Percentiles rank a stretch among this genome's conserved stretches.
Conservation (phyloP, 73 alveolate genomes). For the Paramecium octaurelia region DNA sequence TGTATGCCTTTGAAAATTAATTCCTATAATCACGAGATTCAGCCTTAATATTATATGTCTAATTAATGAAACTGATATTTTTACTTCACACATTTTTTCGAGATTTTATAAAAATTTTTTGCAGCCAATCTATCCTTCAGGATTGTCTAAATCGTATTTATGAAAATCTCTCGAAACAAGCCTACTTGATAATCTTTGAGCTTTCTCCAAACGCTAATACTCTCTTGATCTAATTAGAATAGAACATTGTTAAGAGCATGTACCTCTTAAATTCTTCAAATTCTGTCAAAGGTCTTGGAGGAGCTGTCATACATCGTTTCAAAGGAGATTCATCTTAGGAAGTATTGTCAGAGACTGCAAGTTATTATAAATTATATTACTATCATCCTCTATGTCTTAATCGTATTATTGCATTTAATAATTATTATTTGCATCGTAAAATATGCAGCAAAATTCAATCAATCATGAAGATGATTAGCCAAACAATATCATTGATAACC, state of each 20-base stretch:
- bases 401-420: neutral
- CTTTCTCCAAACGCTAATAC: conserved; percentile 78
- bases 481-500: neutral
- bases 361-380: neutral
- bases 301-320: conserved; percentile 82
- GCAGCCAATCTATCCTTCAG: conserved; percentile 88
- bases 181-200: conserved; percentile 72
- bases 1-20: conserved; percentile 89
- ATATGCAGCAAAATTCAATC: neutral
- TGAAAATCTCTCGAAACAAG: conserved; percentile 69
- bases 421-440: neutral
- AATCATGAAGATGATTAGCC: neutral
- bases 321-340: conserved; percentile 32
- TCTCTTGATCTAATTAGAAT: conserved; percentile 63
- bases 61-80: neutral
- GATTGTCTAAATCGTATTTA: conserved; percentile 89
- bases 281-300: conserved; percentile 89
- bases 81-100: conserved; percentile 80
- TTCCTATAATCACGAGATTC: conserved; percentile 89
- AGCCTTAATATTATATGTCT: conserved; percentile 41
- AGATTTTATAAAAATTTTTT: conserved; percentile 79
- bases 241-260: neutral
- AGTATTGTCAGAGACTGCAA: conserved; percentile 20
- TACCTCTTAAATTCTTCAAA: conserved; percentile 77
- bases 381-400: conserved; percentile 30